Conservation (phyloP, 331 rosid species). For the Arachis monticola region DNA sequence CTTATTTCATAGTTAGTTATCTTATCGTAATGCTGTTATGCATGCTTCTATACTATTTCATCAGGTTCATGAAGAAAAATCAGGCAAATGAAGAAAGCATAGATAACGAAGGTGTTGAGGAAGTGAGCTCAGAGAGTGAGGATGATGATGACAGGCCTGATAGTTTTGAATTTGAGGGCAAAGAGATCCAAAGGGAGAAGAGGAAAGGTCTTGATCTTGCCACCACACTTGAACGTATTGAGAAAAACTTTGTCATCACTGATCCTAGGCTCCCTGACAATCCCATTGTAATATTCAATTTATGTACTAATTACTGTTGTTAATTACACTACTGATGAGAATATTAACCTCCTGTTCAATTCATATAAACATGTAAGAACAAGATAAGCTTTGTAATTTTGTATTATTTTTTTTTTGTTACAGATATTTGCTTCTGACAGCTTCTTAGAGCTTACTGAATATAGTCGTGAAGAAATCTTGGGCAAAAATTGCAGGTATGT, state of each 20-base stretch:
- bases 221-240: constrained; percentile 96
- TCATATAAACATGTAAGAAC: constrained; percentile 16
- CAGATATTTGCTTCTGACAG: constrained; percentile 99
- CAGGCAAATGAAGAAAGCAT: constrained; percentile 52
- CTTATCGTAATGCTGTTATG: not conserved
- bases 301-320: not conserved
- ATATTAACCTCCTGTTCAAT: constrained; percentile 18
- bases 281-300: constrained; percentile 77
- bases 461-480: constrained; percentile 95
- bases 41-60: not conserved
- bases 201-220: constrained; percentile 98
- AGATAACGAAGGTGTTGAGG: constrained; percentile 44
- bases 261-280: constrained; percentile 98
- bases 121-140: constrained; percentile 57
- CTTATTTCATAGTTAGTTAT: constrained; percentile 21
- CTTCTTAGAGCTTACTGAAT: constrained; percentile 95
- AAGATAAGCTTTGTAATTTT: constrained; percentile 27
- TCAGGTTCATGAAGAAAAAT: constrained; percentile 67
- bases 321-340: not conserved
- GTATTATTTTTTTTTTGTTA: constrained; percentile 34
- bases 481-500: constrained; percentile 95
- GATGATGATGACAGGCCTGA: constrained; percentile 63
- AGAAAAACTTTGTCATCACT: constrained; percentile 95
- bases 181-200: constrained; percentile 73
- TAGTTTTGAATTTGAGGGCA: constrained; percentile 65